Evolutionary conservation across 2,329 filamentous ascomycete genomes (phyloP), one percentile per base, ranked within the genome.

Genomic region (Cryphonectria carpinicola): DNA sequence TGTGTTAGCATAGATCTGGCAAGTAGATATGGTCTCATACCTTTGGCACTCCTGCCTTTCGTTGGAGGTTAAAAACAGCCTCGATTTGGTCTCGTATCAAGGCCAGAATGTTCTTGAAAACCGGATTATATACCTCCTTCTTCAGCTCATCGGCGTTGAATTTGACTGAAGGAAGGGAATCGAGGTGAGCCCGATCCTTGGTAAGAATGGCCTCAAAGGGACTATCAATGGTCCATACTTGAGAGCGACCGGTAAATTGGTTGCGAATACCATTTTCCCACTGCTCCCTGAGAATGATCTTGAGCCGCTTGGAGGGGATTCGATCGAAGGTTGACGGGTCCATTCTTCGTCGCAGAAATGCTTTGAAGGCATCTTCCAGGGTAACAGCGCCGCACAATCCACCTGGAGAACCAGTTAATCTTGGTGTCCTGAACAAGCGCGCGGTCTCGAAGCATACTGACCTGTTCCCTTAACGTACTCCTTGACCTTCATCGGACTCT

Each of bases 391-490:
- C 43, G 43, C 43, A 49, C 6, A 49, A 17, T 1, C 43, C 43
- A 22, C 43, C 43, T 49, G 19, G 17, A 49, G 22, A 8, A 49
- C 2, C 37, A 13, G 3, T 39, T 11, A 39, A 13, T 11, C 37
- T 37, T 22, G 6, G 19, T 8, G 17, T 49, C 22, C 17, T 22
- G 43, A 22, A 19, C 17, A 22, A 19, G 17, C 43, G 43, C n/a
- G 43, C 5, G 43, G 19, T 22, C 19, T 49, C 5, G 14, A 35
- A 28, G 56, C 4, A 32, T 60, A 75, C 76, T 54, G 13, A 77
- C 82, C 82, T 8, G 81, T 76, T 0, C 82, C 83, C 19, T 75
- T 72, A 2, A 83, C 81, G 0, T 77, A 76, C 13, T 85, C 82
- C 4, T 76, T 72, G 0, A 84, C 73, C 0, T 68, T 39, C 10